phyloP scores from a whole-genome alignment of 768 basidiomycete genomes.

The Tubosaeta sp. region DNA sequence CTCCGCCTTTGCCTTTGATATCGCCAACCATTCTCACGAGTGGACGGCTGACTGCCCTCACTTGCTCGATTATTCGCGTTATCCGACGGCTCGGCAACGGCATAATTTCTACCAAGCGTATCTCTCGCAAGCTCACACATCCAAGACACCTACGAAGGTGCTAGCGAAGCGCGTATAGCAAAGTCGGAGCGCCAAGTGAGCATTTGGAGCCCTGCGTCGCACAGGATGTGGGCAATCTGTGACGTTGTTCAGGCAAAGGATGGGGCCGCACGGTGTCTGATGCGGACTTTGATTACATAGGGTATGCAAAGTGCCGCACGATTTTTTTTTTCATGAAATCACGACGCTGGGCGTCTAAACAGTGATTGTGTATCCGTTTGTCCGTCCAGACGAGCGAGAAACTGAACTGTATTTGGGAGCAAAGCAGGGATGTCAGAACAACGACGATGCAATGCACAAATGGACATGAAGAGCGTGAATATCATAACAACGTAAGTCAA shows the following conservation, averaged over 20 bases:
- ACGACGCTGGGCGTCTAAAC: conserved; percentile 38
- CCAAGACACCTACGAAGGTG: conserved; percentile 20
- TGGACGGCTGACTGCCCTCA: conserved; percentile 95
- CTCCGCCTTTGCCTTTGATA: conserved; percentile 94
- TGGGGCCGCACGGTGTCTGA: conserved; percentile 39
- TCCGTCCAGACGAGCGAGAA: conserved; percentile 16
- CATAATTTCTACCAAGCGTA: conserved; percentile 85
- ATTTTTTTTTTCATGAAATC: conserved; percentile 56
- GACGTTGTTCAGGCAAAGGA: conserved; percentile 87
- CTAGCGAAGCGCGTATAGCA: conserved; percentile 42
- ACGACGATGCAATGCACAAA: conserved; percentile 18
- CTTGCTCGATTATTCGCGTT: conserved; percentile 54
- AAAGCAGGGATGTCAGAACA: conserved; percentile 39
- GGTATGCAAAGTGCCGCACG: conserved; percentile 72
- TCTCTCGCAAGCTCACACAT: conserved; percentile 47
- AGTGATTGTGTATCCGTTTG: background rate
- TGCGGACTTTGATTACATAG: conserved; percentile 87
- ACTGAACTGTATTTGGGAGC: conserved; percentile 40
- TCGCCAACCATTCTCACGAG: conserved; percentile 96
- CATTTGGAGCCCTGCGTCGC: conserved; percentile 87
- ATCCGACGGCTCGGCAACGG: conserved; percentile 71
- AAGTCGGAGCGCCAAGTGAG: conserved; percentile 75
- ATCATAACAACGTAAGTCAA: conserved; percentile 37
- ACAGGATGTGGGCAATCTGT: conserved; percentile 95
- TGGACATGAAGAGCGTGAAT: conserved; percentile 39